Percentiles rank a stretch among this genome's conserved stretches.
Conservation (phyloP, 1,284 basidiomycete species). For the Cutaneotrichosporon sp. region DNA sequence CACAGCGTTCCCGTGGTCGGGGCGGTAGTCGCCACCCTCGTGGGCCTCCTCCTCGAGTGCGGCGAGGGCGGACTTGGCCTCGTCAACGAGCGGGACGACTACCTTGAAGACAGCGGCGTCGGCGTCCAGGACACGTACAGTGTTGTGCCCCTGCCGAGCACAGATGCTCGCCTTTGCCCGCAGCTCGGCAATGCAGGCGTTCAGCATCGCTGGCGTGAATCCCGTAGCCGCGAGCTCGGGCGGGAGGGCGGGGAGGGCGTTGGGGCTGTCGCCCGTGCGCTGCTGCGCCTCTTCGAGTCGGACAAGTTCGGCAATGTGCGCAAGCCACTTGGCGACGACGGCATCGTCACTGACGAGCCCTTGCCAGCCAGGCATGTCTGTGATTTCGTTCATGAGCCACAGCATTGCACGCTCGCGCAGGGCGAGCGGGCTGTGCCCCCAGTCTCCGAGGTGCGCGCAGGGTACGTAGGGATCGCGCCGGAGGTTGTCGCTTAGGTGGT, state of each 20-base stretch:
- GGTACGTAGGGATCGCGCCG: no score
- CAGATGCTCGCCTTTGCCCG: constrained; percentile 15
- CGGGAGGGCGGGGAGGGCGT: no score
- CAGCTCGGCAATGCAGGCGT: constrained; percentile 17
- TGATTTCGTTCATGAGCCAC: constrained; percentile 15
- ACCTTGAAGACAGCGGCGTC: constrained; percentile 10
- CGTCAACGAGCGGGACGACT: constrained; percentile 1
- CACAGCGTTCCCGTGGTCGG: constrained; percentile 7
- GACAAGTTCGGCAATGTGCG: no score
- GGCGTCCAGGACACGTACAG: constrained; percentile 11
- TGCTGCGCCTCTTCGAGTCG: no score
- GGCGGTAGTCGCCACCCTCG: constrained; percentile 22
- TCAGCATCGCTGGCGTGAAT: constrained; percentile 17
- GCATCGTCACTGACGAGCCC: constrained; percentile 14
- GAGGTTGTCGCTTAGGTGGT: no score
- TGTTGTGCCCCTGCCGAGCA: neutral
- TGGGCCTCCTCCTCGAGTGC: constrained; percentile 13
- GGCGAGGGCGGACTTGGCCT: neutral
- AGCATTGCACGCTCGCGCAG: constrained; percentile 21
- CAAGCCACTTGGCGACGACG: constrained; percentile 17
- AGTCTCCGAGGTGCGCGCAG: no score
- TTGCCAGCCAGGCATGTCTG: constrained; percentile 20
- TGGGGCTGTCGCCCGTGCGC: no score
- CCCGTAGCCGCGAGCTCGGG: neutral
- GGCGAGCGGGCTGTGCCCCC: neutral